phyloP scores from a whole-genome alignment of 331 rosid species.

The Acacia pycnantha region DNA sequence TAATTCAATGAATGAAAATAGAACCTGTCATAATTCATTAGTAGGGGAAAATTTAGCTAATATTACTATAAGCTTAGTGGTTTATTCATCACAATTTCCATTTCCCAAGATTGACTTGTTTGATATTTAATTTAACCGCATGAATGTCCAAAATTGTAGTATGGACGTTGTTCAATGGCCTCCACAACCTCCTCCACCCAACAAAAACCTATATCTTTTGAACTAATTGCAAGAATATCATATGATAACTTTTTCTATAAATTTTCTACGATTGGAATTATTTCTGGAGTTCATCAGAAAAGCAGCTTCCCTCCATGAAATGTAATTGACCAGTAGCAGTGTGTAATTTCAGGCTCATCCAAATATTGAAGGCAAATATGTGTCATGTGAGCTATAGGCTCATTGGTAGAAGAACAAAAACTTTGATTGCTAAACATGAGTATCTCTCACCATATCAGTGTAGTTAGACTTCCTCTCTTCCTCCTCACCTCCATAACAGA shows the following conservation, averaged over 20 bases:
- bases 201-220: not conserved
- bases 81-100: not conserved
- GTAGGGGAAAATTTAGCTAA: not conserved
- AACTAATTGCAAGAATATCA: not conserved
- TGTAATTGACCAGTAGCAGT: not conserved
- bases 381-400: not conserved
- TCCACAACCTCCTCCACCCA: not conserved
- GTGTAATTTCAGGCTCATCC: too few relatives aligned
- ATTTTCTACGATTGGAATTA: not conserved
- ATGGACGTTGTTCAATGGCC: not conserved
- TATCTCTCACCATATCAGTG: slow-evolving; percentile 70
- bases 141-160: slow-evolving; percentile 3
- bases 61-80: not conserved
- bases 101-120: not conserved
- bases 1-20: not conserved
- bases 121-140: not conserved
- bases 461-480: slow-evolving; percentile 79
- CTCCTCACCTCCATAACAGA: slow-evolving; percentile 74
- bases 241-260: not conserved
- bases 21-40: not conserved
- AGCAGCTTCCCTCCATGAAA: not conserved
- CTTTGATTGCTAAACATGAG: not conserved
- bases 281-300: not conserved
- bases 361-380: too few relatives aligned
- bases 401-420: not conserved